phyloP scores from a whole-genome alignment of 1,139 yeast genomes.

The Geotrichum europaeum region DNA sequence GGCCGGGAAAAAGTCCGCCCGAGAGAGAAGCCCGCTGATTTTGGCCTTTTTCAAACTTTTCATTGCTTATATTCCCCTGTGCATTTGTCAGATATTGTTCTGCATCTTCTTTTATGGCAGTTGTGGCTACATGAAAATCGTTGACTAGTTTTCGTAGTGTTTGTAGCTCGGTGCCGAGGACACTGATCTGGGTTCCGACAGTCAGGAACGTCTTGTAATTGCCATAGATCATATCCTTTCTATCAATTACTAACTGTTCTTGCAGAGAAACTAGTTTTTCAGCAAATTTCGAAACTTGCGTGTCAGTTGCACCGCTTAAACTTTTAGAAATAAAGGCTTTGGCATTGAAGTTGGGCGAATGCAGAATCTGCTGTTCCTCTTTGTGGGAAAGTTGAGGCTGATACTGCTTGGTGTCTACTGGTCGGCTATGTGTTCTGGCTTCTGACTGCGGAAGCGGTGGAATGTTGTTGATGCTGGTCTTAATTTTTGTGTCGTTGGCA shows the following conservation, averaged over 20 bases:
- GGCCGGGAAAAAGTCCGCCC: constrained; percentile 1
- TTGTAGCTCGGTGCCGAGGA: constrained; percentile 60
- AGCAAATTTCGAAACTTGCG: constrained; percentile 67
- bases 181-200: constrained; percentile 58
- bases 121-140: constrained; percentile 57
- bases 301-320: constrained; percentile 60
- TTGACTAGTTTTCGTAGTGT: constrained; percentile 54
- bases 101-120: constrained; percentile 66
- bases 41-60: background rate
- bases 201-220: constrained; percentile 68
- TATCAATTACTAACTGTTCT: constrained; percentile 52
- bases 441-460: constrained; percentile 5
- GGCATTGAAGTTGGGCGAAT: constrained; percentile 37
- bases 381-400: background rate
- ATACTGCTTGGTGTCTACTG: background rate
- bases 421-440: background rate
- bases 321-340: constrained; percentile 48
- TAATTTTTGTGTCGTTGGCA: background rate
- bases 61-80: background rate
- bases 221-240: constrained; percentile 58
- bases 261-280: constrained; percentile 51
- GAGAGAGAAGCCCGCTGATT: background rate
- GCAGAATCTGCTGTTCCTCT: constrained; percentile 13
- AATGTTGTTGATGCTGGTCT: background rate
- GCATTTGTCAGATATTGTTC: constrained; percentile 35